phyloP scores from a whole-genome alignment of 352 stramenopile genomes.

The Phytopythium ostracodes region DNA sequence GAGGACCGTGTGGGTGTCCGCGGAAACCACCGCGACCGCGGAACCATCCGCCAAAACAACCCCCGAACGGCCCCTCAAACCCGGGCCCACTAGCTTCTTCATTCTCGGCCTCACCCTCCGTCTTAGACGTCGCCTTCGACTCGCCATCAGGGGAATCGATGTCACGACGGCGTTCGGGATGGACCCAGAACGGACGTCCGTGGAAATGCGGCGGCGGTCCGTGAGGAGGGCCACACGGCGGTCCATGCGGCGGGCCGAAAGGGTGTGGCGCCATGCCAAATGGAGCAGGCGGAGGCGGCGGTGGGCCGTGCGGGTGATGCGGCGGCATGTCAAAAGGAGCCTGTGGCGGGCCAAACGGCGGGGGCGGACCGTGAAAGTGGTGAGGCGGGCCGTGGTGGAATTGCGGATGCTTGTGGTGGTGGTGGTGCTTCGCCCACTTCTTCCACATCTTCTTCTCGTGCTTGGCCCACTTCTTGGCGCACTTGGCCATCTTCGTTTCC shows the following conservation, averaged over 20 bases:
- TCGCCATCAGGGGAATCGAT: not conserved
- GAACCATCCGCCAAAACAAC: not conserved
- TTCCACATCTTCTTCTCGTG: conserved; percentile 18
- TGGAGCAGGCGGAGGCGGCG: too few relatives aligned
- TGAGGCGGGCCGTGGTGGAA: conserved; percentile 1
- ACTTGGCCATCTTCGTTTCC: conserved; percentile 14
- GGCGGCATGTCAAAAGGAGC: not conserved
- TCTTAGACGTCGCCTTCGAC: not conserved
- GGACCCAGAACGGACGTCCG: conserved; percentile 1
- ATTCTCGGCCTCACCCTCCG: not conserved
- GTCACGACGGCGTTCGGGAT: not conserved
- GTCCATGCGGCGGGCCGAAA: not conserved
- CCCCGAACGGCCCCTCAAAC: not conserved
- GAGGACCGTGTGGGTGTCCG: conserved; percentile 12
- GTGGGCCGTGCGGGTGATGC: too few relatives aligned
- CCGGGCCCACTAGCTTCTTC: not conserved
- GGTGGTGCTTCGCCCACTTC: conserved; percentile 8
- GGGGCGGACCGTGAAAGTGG: not conserved
- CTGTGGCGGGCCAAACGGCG: conserved; percentile 1
- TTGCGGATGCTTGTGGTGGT: conserved; percentile 3
- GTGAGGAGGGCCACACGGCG: not conserved
- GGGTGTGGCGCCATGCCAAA: not conserved
- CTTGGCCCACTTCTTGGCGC: conserved; percentile 24
- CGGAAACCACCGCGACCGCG: not conserved
- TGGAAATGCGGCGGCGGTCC: conserved; percentile 3